Base-by-base conservation (phyloP, 495 filamentous ascomycete genomes). In the Talaromyces stipitatus region DNA sequence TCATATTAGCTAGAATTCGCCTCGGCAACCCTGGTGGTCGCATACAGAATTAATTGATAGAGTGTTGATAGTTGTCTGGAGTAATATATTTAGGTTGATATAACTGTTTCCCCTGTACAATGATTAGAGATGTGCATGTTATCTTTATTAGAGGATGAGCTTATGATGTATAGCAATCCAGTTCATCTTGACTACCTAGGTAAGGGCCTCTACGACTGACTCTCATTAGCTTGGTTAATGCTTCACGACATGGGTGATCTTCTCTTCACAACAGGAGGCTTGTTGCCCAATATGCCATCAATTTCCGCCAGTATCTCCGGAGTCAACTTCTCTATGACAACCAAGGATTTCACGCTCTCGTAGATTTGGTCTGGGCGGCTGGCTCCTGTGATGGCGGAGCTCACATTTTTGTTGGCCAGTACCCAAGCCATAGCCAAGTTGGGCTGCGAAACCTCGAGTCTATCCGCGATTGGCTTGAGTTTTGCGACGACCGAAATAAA, bases 381-480 rank as follows among this genome's bases (percentile, higher is more conserved):
- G 5, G 59, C 59, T 11, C 59, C 59, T 4, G 20, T 59, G 33
- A 59, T 59, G 54, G 80, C 83, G 7, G 72, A 78, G 56, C 73
- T 80, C 54, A 89, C 77, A 45, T 84, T 74, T 46, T 73, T 72
- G 66, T 89, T 88, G 66, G 76, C 81, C 28, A 88, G 69, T 47
- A 85, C 79, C 86, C 86, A 89, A 12, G 85, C 86, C 29, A 87
- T 69, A 0, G 85, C 84, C 54, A 88, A 68, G 54, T 76, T 75
- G 29, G 79, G 77, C 61, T 77, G 74, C 55, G 73, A 78, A 55
- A 83, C 69, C 9, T 78, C 80, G 18, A 89, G 70, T 61, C 75
- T 71, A 12, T 84, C 73, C 14, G 86, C 85, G 57, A 89, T 74
- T 7, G 28, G 20, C n/a, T 46, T 64, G 2, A 65, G 33, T 22